A percentile compares a stretch with the other conserved stretches of the same genome.
Conservation (phyloP, 192 early-diverging fungal species). For the Phlyctochytrium arcticum region DNA sequence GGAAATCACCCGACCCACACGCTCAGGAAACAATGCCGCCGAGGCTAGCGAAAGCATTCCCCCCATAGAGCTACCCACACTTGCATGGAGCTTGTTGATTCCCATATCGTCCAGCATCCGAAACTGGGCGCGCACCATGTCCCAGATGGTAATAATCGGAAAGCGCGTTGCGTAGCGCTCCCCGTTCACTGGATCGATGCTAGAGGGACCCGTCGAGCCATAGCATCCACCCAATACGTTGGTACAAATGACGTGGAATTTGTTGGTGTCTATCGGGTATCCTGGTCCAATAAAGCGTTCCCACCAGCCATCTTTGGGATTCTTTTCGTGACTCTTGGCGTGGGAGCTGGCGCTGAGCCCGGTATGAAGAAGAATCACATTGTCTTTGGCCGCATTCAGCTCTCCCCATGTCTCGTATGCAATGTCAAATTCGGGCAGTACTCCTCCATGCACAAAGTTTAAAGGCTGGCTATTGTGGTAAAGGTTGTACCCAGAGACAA, state of each 20-base stretch:
- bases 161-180: conserved; percentile 84
- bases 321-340: conserved; percentile 79
- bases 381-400: conserved; percentile 72
- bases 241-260: conserved; percentile 93
- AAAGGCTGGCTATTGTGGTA: conserved; percentile 67
- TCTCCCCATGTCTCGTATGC: conserved; percentile 98
- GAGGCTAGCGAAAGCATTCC: conserved; percentile 91
- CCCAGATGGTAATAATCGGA: conserved; percentile 88
- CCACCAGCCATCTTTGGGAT: conserved; percentile 90
- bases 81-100: conserved; percentile 77
- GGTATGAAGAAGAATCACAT: conserved; percentile 92
- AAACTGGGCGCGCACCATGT: conserved; percentile 97
- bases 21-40: conserved; percentile 76
- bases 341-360: conserved; percentile 89
- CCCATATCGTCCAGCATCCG: conserved; percentile 73
- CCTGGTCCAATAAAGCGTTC: conserved; percentile 97
- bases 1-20: conserved; percentile 71
- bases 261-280: conserved; percentile 82
- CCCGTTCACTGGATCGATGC: conserved; percentile 68
- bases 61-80: conserved; percentile 88
- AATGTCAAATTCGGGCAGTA: conserved; percentile 69
- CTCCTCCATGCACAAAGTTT: conserved; percentile 75
- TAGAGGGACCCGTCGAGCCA: conserved; percentile 88
- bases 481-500: conserved; percentile 63
- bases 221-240: conserved; percentile 97